Percentiles rank a stretch among this genome's conserved stretches.
phyloP scores from a whole-genome alignment of 1,284 basidiomycete species.

The Limonomyces culmigenus region DNA sequence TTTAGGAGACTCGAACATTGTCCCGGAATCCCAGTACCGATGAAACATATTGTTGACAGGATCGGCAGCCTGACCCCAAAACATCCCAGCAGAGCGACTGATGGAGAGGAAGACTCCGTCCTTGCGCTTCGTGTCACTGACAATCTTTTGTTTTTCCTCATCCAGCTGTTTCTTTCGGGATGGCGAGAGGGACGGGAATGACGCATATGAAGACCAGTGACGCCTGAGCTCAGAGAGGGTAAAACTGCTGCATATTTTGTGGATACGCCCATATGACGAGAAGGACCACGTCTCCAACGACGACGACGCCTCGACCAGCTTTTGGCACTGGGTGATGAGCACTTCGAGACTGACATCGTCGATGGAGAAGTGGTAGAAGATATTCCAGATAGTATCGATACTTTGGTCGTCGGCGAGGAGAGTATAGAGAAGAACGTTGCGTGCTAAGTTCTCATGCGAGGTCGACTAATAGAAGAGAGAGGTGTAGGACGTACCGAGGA shows the following conservation, averaged over 20 bases:
- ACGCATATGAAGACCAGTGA: constrained; percentile 23
- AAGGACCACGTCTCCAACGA: constrained; percentile 24
- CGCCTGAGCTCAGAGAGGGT: constrained; percentile 25
- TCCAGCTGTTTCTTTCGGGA: neutral
- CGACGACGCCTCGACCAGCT: constrained; percentile 19
- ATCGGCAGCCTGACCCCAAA: constrained; percentile 7
- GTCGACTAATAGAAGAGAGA: neutral
- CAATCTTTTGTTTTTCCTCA: neutral
- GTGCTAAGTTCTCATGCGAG: constrained; percentile 17
- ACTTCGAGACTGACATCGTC: constrained; percentile 20
- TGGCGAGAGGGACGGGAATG: constrained; percentile 8
- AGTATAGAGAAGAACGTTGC: constrained; percentile 21
- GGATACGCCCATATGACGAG: constrained; percentile 21
- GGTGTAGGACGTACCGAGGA: constrained; percentile 25
- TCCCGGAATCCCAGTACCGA: constrained; percentile 25
- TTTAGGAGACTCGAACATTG: constrained; percentile 16
- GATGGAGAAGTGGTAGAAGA: constrained; percentile 38
- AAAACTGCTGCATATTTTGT: constrained; percentile 19
- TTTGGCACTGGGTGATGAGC: constrained; percentile 25
- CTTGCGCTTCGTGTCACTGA: neutral
- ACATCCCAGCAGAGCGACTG: neutral
- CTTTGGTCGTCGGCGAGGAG: constrained; percentile 17
- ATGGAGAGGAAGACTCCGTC: neutral
- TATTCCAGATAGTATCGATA: constrained; percentile 26
- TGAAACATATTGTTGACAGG: constrained; percentile 12